phyloP scores from a whole-genome alignment of 176 grass and related monocot genomes.

The Puccinellia tenuiflora region DNA sequence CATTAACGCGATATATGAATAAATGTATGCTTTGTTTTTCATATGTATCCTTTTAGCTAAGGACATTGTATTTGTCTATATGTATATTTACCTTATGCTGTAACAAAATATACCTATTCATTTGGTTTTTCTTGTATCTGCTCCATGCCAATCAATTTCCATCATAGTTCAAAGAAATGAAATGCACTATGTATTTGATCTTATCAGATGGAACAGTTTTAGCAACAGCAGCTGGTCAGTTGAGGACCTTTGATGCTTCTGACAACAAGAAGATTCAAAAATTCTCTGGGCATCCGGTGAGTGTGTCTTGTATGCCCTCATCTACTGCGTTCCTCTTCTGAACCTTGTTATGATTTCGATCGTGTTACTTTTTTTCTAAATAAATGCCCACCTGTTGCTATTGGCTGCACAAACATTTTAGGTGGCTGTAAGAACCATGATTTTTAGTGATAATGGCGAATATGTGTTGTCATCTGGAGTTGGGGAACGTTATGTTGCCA shows the following conservation, averaged over 20 bases:
- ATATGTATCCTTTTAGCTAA: conserved; percentile 3
- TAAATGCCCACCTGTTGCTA: conserved; percentile 15
- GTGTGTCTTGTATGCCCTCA: conserved; percentile 15
- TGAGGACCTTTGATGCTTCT: conserved; percentile 71
- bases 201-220: conserved; percentile 75
- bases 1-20: not conserved
- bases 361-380: not conserved
- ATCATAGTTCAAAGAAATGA: conserved; percentile 18
- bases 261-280: conserved; percentile 89
- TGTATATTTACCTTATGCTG: conserved; percentile 4
- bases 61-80: not conserved
- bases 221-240: conserved; percentile 86
- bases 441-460: conserved; percentile 63
- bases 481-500: conserved; percentile 81
- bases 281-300: conserved; percentile 84
- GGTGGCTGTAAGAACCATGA: conserved; percentile 80
- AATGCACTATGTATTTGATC: conserved; percentile 9
- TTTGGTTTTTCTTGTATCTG: not conserved
- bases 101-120: not conserved
- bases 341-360: not conserved
- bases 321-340: not conserved
- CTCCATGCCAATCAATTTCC: not conserved
- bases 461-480: conserved; percentile 87
- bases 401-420: conserved; percentile 24
- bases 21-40: not conserved